phyloP scores from a whole-genome alignment of 2,329 filamentous ascomycete species.

The Zasmidium cellare region DNA sequence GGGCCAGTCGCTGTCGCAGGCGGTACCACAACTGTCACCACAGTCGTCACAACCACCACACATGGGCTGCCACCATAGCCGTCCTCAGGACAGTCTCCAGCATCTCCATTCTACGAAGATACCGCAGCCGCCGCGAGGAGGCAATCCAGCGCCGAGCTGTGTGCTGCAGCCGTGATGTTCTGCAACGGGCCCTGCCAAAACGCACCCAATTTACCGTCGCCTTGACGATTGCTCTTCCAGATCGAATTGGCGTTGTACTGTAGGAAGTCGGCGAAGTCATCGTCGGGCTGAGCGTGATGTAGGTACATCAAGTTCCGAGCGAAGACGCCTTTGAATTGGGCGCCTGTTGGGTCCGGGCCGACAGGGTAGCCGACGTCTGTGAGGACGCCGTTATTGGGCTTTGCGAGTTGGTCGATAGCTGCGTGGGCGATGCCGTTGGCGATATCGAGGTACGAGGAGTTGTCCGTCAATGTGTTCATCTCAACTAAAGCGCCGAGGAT shows the following conservation, averaged over 20 bases:
- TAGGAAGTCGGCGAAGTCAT: slow-evolving; percentile 56
- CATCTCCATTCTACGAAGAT: not conserved
- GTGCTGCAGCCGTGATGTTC: slow-evolving; percentile 56
- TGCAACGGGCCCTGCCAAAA: slow-evolving; percentile 63
- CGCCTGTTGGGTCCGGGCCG: slow-evolving; percentile 26
- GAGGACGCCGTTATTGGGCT: slow-evolving; percentile 37
- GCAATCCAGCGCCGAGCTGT: slow-evolving; percentile 66
- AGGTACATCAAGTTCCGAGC: slow-evolving; percentile 64
- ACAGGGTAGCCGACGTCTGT: slow-evolving; percentile 33
- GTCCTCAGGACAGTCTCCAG: not conserved
- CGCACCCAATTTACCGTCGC: slow-evolving; percentile 52
- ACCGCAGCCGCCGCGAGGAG: slow-evolving; percentile 46
- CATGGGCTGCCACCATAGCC: not conserved
- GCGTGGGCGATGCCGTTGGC: slow-evolving; percentile 40
- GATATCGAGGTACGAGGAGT: slow-evolving; percentile 32
- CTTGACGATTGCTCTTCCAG: slow-evolving; percentile 60
- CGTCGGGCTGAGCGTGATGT: slow-evolving; percentile 50
- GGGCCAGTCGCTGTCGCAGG: no score
- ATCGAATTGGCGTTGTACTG: slow-evolving; percentile 62
- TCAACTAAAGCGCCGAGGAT: slow-evolving; percentile 60
- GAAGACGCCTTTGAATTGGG: slow-evolving; percentile 71
- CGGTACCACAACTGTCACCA: not conserved
- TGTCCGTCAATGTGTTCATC: slow-evolving; percentile 43
- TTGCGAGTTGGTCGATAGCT: slow-evolving; percentile 37
- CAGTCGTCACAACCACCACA: not conserved